Conservation (phyloP, 306 rosid species). For the Pyrus bretschneideri region DNA sequence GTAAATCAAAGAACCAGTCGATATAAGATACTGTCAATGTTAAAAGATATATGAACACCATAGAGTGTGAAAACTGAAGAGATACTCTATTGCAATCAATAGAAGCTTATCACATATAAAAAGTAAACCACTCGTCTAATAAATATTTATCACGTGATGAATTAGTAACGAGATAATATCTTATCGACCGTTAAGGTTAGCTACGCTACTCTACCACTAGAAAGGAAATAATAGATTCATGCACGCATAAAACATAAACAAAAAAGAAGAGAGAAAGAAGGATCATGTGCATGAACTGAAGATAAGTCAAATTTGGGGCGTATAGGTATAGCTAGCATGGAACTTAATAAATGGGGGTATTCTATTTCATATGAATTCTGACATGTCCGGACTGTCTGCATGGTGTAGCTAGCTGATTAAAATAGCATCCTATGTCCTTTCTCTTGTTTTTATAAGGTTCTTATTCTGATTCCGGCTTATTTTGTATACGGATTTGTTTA, state of each 20-base stretch:
- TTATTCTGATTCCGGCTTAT: not conserved
- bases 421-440: constrained; percentile 34
- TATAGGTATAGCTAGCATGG: not conserved
- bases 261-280: not conserved
- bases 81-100: not conserved
- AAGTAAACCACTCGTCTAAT: not conserved
- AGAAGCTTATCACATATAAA: too few species aligned
- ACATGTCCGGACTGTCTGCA: constrained; percentile 8
- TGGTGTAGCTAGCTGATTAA: constrained; percentile 19
- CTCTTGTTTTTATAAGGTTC: not conserved
- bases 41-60: not conserved
- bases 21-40: not conserved
- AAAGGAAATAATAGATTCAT: not conserved
- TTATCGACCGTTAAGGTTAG: not conserved
- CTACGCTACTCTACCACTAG: not conserved
- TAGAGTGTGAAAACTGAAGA: not conserved
- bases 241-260: not conserved
- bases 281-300: not conserved
- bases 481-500: not conserved
- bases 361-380: constrained; percentile 1
- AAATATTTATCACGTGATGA: not conserved
- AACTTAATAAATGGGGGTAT: not conserved
- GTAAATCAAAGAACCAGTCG: not conserved
- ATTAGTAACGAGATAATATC: too few species aligned
- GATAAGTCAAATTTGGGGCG: not conserved